Percentiles rank a stretch among this genome's conserved stretches.
Evolutionary conservation across 495 filamentous ascomycete genomes (phyloP).

Genomic region (Aspergillus hancockii): DNA sequence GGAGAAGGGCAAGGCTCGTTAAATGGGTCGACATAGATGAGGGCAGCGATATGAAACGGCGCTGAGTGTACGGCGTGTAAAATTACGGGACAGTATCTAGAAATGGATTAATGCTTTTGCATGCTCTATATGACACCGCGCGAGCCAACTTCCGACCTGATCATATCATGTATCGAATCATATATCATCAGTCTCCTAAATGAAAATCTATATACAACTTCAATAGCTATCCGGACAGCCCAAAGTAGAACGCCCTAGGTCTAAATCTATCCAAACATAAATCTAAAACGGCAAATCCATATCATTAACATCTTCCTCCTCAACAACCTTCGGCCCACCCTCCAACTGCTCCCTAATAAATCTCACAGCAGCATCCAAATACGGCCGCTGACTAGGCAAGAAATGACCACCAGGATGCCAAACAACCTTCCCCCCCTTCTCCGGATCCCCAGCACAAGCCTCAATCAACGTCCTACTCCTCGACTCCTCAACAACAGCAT

Average conservation of each 20-base stretch:
- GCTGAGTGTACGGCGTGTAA: slow-evolving; percentile 32
- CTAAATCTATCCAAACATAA: background rate
- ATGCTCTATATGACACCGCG: slow-evolving; percentile 1
- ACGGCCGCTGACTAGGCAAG: slow-evolving; percentile 78
- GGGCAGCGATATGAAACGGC: slow-evolving; percentile 14
- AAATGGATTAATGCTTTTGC: slow-evolving; percentile 25
- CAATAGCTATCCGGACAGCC: background rate
- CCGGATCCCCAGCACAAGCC: slow-evolving; percentile 57
- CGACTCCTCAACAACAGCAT: slow-evolving; percentile 83
- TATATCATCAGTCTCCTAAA: background rate
- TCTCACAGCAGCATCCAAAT: slow-evolving; percentile 68
- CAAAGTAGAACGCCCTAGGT: slow-evolving; percentile 2
- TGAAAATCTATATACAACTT: background rate
- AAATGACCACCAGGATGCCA: slow-evolving; percentile 94
- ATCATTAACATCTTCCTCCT: slow-evolving; percentile 59
- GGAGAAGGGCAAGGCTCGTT: slow-evolving; percentile 52
- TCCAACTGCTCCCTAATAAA: slow-evolving; percentile 70
- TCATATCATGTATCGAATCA: background rate
- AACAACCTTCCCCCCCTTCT: slow-evolving; percentile 61
- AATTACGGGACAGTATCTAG: slow-evolving; percentile 34
- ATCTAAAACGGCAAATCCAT: slow-evolving; percentile 66
- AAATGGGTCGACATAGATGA: slow-evolving; percentile 13
- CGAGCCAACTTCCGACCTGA: background rate
- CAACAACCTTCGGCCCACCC: slow-evolving; percentile 37
- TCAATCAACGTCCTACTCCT: slow-evolving; percentile 66